A percentile compares a stretch with the other conserved stretches of the same genome.
These are phyloP conservation scores for Vitis hybrid DNA, from an alignment of 177 flowering plant species.

Conservation along the genomic window DNA sequence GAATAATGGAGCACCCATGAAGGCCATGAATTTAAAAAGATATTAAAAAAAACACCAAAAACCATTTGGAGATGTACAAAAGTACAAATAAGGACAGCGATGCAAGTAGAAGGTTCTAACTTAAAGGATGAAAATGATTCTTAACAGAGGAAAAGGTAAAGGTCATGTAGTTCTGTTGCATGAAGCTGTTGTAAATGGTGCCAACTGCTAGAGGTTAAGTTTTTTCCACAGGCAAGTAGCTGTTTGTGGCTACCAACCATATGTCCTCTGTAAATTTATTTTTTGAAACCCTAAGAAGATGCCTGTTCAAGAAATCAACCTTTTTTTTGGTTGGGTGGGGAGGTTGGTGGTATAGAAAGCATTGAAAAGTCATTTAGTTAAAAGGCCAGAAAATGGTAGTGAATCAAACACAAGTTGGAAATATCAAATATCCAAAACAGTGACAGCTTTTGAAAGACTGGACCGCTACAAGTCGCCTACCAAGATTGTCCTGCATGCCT, in stretches of 20 bases:
- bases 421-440: background rate
- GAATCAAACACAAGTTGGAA: background rate
- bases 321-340: no score
- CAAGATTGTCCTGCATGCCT: background rate
- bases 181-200: no score
- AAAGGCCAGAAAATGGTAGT: background rate
- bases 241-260: no score
- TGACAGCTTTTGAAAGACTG: background rate
- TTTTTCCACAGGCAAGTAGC: no score
- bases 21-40: background rate
- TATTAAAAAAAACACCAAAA: background rate
- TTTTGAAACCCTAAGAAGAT: background rate
- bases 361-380: no score
- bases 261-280: no score
- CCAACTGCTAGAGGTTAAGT: no score
- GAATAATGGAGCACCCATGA: background rate
- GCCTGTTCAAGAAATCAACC: background rate
- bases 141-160: background rate
- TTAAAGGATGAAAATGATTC: background rate
- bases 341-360: no score
- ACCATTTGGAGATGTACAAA: background rate
- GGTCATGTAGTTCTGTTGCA: no score
- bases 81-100: conserved; percentile 19
- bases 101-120: conserved; percentile 19
- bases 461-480: background rate